These are phyloP conservation scores for Cordyceps pruinosa DNA, from an alignment of 2,329 filamentous ascomycete genomes.

Conservation along the genomic window DNA sequence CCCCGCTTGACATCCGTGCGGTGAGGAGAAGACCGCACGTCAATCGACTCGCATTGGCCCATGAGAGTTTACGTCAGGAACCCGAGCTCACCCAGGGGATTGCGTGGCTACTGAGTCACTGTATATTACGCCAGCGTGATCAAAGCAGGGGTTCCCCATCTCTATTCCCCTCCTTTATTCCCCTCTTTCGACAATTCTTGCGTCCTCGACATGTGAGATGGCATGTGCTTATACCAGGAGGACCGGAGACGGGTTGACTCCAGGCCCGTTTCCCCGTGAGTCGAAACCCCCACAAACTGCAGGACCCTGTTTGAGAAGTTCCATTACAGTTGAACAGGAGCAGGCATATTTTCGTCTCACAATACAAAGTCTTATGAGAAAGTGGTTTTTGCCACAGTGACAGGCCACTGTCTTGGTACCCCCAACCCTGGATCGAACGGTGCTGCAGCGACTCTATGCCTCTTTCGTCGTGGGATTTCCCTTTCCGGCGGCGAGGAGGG, in stretches of 20 bases:
- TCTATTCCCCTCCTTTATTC: neutral
- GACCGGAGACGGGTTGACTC: conserved; percentile 1
- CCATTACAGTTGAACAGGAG: neutral
- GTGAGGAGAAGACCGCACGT: neutral
- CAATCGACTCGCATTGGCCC: neutral
- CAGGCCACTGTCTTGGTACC: neutral
- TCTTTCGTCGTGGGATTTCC: neutral
- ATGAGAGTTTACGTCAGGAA: neutral
- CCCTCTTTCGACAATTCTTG: neutral
- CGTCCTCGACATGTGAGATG: neutral
- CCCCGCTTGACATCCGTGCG: neutral
- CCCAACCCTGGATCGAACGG: neutral
- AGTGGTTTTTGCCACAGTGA: neutral
- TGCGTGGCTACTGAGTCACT: conserved; percentile 5
- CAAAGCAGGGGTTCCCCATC: neutral
- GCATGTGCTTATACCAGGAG: conserved; percentile 2
- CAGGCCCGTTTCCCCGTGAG: neutral
- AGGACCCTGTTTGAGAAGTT: too few species aligned
- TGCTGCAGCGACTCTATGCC: conserved; percentile 1
- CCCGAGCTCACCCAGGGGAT: neutral
- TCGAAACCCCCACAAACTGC: too few species aligned
- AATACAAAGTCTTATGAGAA: neutral
- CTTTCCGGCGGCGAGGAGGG: neutral
- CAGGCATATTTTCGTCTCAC: neutral
- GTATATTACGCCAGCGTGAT: neutral